Base-by-base conservation (phyloP, 345 rosid species). In the Litchi chinensis region DNA sequence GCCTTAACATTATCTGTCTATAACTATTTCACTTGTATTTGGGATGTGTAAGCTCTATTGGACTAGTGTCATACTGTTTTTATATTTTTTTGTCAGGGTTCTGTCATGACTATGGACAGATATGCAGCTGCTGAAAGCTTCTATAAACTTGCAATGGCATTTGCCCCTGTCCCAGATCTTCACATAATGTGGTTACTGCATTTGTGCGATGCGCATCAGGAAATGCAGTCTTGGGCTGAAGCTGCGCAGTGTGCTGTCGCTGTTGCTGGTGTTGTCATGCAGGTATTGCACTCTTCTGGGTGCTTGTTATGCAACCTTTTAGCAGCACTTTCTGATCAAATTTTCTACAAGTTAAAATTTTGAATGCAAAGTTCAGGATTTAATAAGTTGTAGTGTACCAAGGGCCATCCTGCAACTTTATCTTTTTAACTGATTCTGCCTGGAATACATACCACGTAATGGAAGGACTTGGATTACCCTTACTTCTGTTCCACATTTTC, bases 151-250 rank as follows among this genome's bases (percentile, higher is more conserved):
- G 99, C 98, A 75, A 93, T 96, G 95, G 99, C 99, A 70, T 96
- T 96, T 91, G 91, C 98, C 65, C 94, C 98, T 78, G 99, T 96
- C 80, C 99, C 99, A 0, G 99, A 96, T 87, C 99, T 96, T 86
- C 98, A 96, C 85, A 94, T 96, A 70, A 96, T 96, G 99, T 96
- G 99, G 98, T 89, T 96, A 81, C 82, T 96, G 80, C 99, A 96
- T 90, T 84, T 96, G 67, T 96, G 99, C 80, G 99, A 96, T 86
- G 98, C 99, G 1, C 99, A 94, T 88, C 99, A 96, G 87, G 99
- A 96, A 89, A 96, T 96, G 98, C 99, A 94, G 85, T 94, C 99
- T 63, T 96, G 91, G 90, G 98, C 99, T 80, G 98, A 96, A 87
- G 98, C 99, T 79, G 99, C 99, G 18, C 90, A 96, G 63, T 94